Evolutionary conservation across 2,329 filamentous ascomycete genomes (phyloP).

Genomic region (Diplodia scrobiculata): DNA sequence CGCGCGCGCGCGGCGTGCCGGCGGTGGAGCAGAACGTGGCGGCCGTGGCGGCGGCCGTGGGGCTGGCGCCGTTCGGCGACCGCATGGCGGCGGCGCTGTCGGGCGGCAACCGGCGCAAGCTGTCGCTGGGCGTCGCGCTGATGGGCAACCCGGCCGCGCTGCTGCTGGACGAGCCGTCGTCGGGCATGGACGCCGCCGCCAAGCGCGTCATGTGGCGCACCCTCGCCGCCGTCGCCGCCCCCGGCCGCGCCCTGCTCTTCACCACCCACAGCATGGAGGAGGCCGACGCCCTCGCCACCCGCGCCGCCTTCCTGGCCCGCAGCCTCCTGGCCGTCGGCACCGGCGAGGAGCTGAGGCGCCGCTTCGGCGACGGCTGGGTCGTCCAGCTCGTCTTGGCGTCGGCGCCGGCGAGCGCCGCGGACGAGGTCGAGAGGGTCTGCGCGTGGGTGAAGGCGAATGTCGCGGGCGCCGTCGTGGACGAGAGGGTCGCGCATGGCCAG

Average conservation of each 20-base stretch:
- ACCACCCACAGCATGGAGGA: conserved; percentile 97
- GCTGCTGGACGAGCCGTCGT: conserved; percentile 84
- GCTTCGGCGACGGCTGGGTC: conserved; percentile 77
- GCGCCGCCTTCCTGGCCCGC: conserved; percentile 82
- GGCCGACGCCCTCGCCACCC: conserved; percentile 80
- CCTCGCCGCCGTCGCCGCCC: conserved; percentile 63
- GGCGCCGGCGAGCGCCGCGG: conserved; percentile 68
- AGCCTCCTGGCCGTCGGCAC: conserved; percentile 84
- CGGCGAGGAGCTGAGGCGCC: conserved; percentile 68
- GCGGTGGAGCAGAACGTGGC: conserved; percentile 76
- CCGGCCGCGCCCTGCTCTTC: conserved; percentile 78
- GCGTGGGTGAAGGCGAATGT: conserved; percentile 66
- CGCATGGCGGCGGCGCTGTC: conserved; percentile 79
- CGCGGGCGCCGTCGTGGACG: conserved; percentile 63
- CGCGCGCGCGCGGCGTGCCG: conserved; percentile 74
- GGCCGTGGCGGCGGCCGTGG: conserved; percentile 78
- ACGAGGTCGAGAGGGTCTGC: conserved; percentile 68
- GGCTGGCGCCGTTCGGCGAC: conserved; percentile 68
- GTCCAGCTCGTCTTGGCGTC: conserved; percentile 76
- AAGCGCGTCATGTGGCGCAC: conserved; percentile 95
- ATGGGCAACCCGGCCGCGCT: conserved; percentile 90
- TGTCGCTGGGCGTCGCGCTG: conserved; percentile 83
- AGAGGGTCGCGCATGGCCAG: conserved; percentile 80
- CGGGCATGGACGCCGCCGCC: conserved; percentile 84
- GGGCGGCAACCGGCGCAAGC: conserved; percentile 91